These are phyloP conservation scores for Cordyceps fumosorosea DNA, from an alignment of 2,329 filamentous ascomycete genomes.

Conservation along the genomic window DNA sequence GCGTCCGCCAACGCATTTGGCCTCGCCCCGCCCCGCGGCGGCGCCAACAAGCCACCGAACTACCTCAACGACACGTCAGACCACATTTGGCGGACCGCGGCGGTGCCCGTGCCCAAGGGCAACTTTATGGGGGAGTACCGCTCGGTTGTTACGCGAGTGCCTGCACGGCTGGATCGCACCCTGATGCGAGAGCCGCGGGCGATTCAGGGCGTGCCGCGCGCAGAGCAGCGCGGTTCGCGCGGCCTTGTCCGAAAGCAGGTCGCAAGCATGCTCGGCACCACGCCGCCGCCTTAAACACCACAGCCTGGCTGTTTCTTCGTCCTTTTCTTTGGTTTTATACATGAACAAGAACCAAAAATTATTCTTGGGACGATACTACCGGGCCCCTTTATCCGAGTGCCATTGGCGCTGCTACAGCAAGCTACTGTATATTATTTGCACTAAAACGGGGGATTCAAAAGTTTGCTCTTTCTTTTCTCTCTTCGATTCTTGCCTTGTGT, in stretches of 20 bases:
- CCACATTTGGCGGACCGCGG: slow-evolving; percentile 70
- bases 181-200: slow-evolving; percentile 89
- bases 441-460: neutral
- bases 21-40: slow-evolving; percentile 30
- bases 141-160: slow-evolving; percentile 57
- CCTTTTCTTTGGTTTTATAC: neutral
- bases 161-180: slow-evolving; percentile 74
- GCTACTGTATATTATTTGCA: slow-evolving; percentile 5
- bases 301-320: neutral
- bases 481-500: neutral
- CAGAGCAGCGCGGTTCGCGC: slow-evolving; percentile 43
- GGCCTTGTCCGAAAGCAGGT: slow-evolving; percentile 52
- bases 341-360: neutral
- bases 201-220: slow-evolving; percentile 77
- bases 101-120: slow-evolving; percentile 52
- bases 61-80: slow-evolving; percentile 69
- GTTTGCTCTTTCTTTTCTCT: neutral
- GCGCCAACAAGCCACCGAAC: slow-evolving; percentile 37
- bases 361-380: neutral
- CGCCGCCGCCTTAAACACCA: slow-evolving; percentile 28
- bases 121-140: slow-evolving; percentile 59
- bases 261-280: slow-evolving; percentile 39
- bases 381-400: neutral
- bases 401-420: neutral
- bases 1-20: slow-evolving; percentile 34